phyloP scores from a whole-genome alignment of 108 stramenopile genomes.

The Nitzschia sp. region DNA sequence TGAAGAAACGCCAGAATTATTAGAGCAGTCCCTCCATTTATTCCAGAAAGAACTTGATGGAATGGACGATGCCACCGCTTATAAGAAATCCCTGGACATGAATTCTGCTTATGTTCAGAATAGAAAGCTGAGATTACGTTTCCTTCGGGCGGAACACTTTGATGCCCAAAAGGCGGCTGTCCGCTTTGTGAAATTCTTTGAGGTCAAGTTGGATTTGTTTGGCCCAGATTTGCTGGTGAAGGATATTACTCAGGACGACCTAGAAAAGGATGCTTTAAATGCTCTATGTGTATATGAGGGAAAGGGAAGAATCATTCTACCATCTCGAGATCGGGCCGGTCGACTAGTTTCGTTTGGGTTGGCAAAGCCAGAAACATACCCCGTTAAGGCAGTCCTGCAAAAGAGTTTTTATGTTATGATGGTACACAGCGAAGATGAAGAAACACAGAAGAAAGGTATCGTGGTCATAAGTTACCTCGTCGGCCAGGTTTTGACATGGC shows the following conservation, averaged over 20 bases:
- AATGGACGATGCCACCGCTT: not conserved
- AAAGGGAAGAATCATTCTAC: not conserved
- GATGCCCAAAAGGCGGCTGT: slow-evolving; percentile 29
- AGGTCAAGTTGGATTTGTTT: slow-evolving; percentile 39
- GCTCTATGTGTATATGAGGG: not conserved
- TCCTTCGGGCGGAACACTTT: slow-evolving; percentile 43
- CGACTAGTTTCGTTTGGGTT: not conserved
- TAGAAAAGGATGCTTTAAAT: slow-evolving; percentile 25
- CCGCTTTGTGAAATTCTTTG: slow-evolving; percentile 22
- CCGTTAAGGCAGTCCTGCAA: not conserved
- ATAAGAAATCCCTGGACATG: slow-evolving; percentile 9
- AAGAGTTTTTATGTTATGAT: slow-evolving; percentile 3
- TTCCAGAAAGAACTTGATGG: not conserved
- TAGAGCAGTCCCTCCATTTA: not conserved
- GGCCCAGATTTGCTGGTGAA: slow-evolving; percentile 22
- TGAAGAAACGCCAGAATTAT: slow-evolving; percentile 11
- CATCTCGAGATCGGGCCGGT: not conserved
- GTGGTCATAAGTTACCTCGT: not conserved
- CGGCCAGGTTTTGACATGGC: not conserved
- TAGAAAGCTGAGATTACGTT: slow-evolving; percentile 29
- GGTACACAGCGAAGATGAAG: slow-evolving; percentile 21
- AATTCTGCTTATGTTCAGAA: slow-evolving; percentile 27
- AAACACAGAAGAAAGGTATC: slow-evolving; percentile 6
- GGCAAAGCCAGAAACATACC: not conserved
- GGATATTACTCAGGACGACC: slow-evolving; percentile 26